Evolutionary conservation across 2,329 filamentous ascomycete species (phyloP), one percentile per base, ranked within the genome.

Genomic region (Moelleriella libera): DNA sequence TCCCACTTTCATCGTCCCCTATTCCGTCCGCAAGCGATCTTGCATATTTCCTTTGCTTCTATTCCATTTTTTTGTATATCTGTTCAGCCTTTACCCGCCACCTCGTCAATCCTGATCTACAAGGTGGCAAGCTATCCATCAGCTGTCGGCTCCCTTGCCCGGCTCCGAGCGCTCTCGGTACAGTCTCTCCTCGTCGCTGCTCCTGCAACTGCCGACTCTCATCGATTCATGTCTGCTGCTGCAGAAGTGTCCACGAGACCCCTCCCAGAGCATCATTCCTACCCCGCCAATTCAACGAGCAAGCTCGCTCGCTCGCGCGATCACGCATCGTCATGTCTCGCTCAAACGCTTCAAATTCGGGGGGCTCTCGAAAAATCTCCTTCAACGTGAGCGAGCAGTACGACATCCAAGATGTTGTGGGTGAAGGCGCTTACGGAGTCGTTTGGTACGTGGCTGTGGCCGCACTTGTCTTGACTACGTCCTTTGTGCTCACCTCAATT

Each of bases 351-450:
- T 76, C 71, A 58, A 79, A 71, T 63, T 75, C 73, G 49, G 68
- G 74, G 59, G 77, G 77, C 58, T 83, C 81, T 58, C 79, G 92
- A 64, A 98, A 97, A 78, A 98, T 98, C 66, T 97, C 89, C 48
- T 98, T 98, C 82, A 98, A 98, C 63, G 92, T 98, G 53, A 96
- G 89, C 61, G 92, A 98, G 68, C 92, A 98, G 68, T 98, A 98
- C 65, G 92, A 98, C 63, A 98, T 98, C 56, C 90, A 97, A 66
- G 92, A 98, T 82, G 92, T 98, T 45, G 94, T 98, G 51, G 92
- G 92, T 57, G 92, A 98, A 69, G 92, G 92, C 62, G 92, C 92
- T 54, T 98, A 98, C 62, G 92, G 92, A 66, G 90, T 98, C 55
- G 92, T 98, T 56, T 97, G 92, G 89, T 96, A 77, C 65, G 84